Evolutionary conservation across 441 rosid genomes (phyloP), one percentile per base, ranked within the genome.

Genomic region (Croton setiger): DNA sequence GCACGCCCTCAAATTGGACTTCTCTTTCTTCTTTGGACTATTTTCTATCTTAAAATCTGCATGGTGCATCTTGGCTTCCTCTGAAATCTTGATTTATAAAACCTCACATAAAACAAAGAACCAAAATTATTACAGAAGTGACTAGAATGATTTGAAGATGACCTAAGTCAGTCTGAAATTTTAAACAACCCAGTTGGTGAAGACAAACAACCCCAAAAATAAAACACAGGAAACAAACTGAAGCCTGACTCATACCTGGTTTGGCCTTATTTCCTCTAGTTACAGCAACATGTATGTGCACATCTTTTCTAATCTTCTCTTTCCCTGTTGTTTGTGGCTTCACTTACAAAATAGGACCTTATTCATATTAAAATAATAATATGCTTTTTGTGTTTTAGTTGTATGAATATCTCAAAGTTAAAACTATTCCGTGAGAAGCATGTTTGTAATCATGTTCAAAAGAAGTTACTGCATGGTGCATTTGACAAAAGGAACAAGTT

Each of bases 11-110:
- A n/a, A n/a, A n/a, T n/a, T n/a, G n/a, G n/a, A n/a, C n/a, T n/a
- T n/a, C 51, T 39, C 27, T 67, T 21, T 67, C 21, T n/a, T 41
- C 5, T 72, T 63, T 76, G 66, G 52, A 23, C 63, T 52, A 49
- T 35, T 56, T 17, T 17, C 33, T 51, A 21, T 51, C 44, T 20
- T 66, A 17, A 37, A 68, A 33, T 58, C 31, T 54, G 63, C 48
- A 62, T 9, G 5, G 33, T 61, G 44, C 48, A 31, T 23, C 47
- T 17, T 61, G 37, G 49, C 59, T 51, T 61, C 45, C 57, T 58
- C 33, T 63, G 58, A 36, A 21, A 43, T 23, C 7, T 15, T 0
- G n/a, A 31, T n/a, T 65, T 48, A 48, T 70, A 39, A 8, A 27
- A 27, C 31, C 2, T 27, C 31, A 27, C 31, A 27, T 27, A 27